These are phyloP conservation scores for Botrytis aclada DNA, from an alignment of 2,329 filamentous ascomycete species.

Conservation along the genomic window DNA sequence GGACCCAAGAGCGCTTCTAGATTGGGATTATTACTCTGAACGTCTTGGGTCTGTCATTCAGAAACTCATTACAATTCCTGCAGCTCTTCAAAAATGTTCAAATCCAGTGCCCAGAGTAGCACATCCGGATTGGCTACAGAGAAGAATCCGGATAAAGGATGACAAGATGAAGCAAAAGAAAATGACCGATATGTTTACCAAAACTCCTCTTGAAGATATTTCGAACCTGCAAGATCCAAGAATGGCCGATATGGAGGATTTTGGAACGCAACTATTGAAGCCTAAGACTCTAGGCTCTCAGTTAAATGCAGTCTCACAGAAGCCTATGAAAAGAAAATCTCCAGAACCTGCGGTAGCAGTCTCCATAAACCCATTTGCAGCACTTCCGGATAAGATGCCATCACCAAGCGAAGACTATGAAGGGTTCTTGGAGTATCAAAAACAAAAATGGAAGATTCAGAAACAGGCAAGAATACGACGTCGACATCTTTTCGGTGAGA, in stretches of 20 bases:
- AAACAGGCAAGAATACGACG: constrained; percentile 82
- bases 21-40: constrained; percentile 97
- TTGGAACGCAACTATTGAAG: constrained; percentile 65
- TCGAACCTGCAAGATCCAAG: constrained; percentile 57
- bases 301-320: constrained; percentile 52
- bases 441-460: constrained; percentile 98
- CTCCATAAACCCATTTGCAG: constrained; percentile 73
- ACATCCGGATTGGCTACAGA: constrained; percentile 95
- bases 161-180: constrained; percentile 99
- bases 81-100: constrained; percentile 87
- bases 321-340: constrained; percentile 68
- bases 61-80: constrained; percentile 97
- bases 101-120: constrained; percentile 92
- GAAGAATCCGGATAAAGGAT: constrained; percentile 90
- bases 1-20: constrained; percentile 83
- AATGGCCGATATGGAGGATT: constrained; percentile 75
- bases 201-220: constrained; percentile 71
- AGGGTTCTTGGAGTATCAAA: constrained; percentile 89
- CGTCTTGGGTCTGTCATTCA: constrained; percentile 96
- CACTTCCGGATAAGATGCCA: constrained; percentile 80
- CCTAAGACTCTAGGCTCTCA: constrained; percentile 56
- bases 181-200: constrained; percentile 86
- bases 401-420: constrained; percentile 81
- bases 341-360: constrained; percentile 61
- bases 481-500: constrained; percentile 90